Evolutionary conservation across 2,329 filamentous ascomycete species (phyloP).

Genomic region (Dendryphion nanum): DNA sequence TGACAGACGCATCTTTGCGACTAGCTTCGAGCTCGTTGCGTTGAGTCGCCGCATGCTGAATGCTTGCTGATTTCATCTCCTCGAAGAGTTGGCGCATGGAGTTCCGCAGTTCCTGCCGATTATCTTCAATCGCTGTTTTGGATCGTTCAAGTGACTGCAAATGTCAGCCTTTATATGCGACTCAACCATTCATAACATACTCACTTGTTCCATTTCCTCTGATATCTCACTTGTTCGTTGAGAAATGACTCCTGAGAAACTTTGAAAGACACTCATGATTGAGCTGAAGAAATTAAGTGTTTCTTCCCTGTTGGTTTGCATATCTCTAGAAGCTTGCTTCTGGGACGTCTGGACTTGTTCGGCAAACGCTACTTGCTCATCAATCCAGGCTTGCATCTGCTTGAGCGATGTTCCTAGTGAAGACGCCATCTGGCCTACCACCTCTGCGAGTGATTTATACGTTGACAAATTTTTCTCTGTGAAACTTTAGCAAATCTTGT

Average conservation of each 20-base stretch:
- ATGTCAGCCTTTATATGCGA: too few species aligned
- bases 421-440: conserved; percentile 19
- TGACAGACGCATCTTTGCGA: neutral
- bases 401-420: conserved; percentile 20
- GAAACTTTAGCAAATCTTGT: neutral
- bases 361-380: conserved; percentile 21
- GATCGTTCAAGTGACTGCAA: too few species aligned
- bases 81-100: too few species aligned
- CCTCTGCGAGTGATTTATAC: conserved; percentile 33
- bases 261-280: too few species aligned
- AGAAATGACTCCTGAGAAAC: too few species aligned
- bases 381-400: conserved; percentile 22
- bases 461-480: conserved; percentile 25
- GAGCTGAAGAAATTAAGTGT: too few species aligned
- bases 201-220: too few species aligned
- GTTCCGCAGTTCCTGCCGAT: too few species aligned
- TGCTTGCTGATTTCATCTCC: too few species aligned
- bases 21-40: neutral
- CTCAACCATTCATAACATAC: too few species aligned
- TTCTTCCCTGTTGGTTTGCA: conserved; percentile 3
- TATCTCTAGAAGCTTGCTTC: conserved; percentile 15
- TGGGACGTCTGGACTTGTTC: conserved; percentile 21
- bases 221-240: too few species aligned
- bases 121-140: too few species aligned
- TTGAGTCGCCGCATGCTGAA: neutral